Evolutionary conservation across 768 basidiomycete species (phyloP).

Genomic region (Hypholoma sublateritium): DNA sequence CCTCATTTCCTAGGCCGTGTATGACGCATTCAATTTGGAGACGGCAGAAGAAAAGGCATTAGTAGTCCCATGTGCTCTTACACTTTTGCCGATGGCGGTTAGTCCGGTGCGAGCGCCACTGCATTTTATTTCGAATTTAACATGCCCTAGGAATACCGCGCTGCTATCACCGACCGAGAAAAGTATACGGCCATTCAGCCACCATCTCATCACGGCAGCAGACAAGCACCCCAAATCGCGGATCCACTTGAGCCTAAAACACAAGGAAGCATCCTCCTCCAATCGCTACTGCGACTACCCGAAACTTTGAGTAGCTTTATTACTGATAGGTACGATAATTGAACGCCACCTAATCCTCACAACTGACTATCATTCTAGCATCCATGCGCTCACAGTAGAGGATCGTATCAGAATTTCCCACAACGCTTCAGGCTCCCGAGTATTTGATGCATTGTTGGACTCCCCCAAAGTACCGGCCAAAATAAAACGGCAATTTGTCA

Average conservation of each 20-base stretch:
- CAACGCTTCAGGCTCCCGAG: constrained; percentile 66
- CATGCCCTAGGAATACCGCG: constrained; percentile 26
- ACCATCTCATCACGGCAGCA: constrained; percentile 15
- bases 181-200: constrained; percentile 12
- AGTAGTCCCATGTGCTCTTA: constrained; percentile 69
- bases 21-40: constrained; percentile 55
- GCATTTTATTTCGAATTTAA: constrained; percentile 1
- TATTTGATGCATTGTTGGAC: constrained; percentile 78
- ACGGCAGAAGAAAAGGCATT: constrained; percentile 45
- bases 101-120: constrained; percentile 8
- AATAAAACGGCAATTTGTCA: constrained; percentile 68
- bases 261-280: constrained; percentile 84
- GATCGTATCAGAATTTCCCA: constrained; percentile 54
- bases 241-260: constrained; percentile 63
- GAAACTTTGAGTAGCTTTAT: constrained; percentile 68
- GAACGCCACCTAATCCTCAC: neutral
- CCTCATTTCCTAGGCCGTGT: constrained; percentile 48
- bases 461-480: constrained; percentile 65
- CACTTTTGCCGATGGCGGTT: constrained; percentile 51
- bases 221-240: constrained; percentile 8
- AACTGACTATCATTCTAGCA: constrained; percentile 36
- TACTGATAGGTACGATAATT: constrained; percentile 57
- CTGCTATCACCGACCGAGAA: constrained; percentile 10
- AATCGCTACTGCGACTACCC: constrained; percentile 73
- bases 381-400: constrained; percentile 55